Base-by-base conservation (phyloP, 768 basidiomycete species). In the Hortiboletus campestris region DNA sequence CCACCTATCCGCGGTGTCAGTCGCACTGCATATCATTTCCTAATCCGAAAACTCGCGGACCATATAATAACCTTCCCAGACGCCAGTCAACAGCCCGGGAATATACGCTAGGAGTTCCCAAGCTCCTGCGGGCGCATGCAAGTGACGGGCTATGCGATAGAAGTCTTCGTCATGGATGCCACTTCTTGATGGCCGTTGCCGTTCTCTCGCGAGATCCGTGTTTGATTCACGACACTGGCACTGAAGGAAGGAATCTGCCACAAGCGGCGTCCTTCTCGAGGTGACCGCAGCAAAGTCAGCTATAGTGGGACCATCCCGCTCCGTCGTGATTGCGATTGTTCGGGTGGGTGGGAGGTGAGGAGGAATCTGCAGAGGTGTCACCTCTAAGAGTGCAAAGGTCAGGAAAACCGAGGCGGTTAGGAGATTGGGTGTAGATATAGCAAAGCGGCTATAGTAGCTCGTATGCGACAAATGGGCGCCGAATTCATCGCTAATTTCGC, bases 21-120 rank as follows among this genome's bases (percentile, higher is more conserved):
- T 50, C 46, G 49, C 50, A 19, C 49, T 45, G 48, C 44, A 47
- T 17, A 46, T 43, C 44, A 50, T 44, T 45, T 49, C 58, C 45
- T 40, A 61, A 65, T 61, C 41, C 45, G 14, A 69, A 38, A 58
- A 59, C 41, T 53, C 45, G 64, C 73, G 64, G 60, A 84, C 85
- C 80, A 81, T 81, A 64, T 78, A 82, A 45, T 73, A 74, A 1
- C 85, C 85, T 69, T 85, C 79, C 85, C 85, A 86, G 55, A 79
- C 63, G 4, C 83, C 84, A 29, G 80, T 73, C 51, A 86, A 72
- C 34, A 74, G 66, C 17, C 81, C 81, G 38, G 78, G 76, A 61
- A 71, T 63, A 60, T 75, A 76, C 25, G 66, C 59, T 46, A 65
- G 63, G n/a, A 58, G 62, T 53, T 67, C 66, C 57, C 63, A 59